These are phyloP conservation scores for Aciculoconidium aculeatum DNA, from an alignment of 805 yeast species.

Conservation along the genomic window DNA sequence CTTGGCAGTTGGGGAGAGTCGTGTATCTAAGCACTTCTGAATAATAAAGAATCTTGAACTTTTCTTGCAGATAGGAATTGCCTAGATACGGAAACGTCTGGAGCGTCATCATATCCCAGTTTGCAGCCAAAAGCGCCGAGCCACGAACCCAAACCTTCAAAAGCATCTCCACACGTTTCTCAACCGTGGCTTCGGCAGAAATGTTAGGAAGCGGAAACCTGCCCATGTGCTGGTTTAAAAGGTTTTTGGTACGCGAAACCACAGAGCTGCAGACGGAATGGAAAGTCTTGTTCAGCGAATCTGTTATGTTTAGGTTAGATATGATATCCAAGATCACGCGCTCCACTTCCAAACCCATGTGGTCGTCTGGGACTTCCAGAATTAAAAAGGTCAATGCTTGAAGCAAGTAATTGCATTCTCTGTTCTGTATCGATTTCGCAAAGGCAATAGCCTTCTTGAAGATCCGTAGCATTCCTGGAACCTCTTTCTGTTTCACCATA, in stretches of 20 bases:
- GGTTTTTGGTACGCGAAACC: constrained; percentile 6
- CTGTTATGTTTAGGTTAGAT: too few relatives aligned
- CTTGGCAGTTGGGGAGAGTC: constrained; percentile 15
- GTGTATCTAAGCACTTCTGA: constrained; percentile 18
- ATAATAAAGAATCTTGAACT: constrained; percentile 25
- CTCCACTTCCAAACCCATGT: too few relatives aligned
- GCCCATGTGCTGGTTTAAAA: constrained; percentile 29
- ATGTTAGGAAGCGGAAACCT: constrained; percentile 24
- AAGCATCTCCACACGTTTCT: constrained; percentile 18
- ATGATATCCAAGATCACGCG: too few relatives aligned
- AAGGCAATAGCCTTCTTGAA: too few relatives aligned
- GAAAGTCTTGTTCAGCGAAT: too few relatives aligned
- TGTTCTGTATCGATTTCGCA: too few relatives aligned
- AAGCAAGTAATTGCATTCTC: too few relatives aligned
- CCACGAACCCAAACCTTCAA: constrained; percentile 27
- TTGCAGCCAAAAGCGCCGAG: constrained; percentile 13
- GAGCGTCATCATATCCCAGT: constrained; percentile 32
- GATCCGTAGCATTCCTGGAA: too few relatives aligned
- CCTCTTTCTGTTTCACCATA: too few relatives aligned
- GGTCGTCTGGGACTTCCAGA: too few relatives aligned
- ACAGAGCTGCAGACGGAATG: too few relatives aligned
- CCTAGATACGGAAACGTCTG: constrained; percentile 38
- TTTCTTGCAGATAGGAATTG: constrained; percentile 29
- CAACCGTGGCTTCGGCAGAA: constrained; percentile 16
- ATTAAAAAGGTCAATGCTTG: too few relatives aligned